Evolutionary conservation across 441 rosid species (phyloP).

Genomic region (Gossypium trilobum): DNA sequence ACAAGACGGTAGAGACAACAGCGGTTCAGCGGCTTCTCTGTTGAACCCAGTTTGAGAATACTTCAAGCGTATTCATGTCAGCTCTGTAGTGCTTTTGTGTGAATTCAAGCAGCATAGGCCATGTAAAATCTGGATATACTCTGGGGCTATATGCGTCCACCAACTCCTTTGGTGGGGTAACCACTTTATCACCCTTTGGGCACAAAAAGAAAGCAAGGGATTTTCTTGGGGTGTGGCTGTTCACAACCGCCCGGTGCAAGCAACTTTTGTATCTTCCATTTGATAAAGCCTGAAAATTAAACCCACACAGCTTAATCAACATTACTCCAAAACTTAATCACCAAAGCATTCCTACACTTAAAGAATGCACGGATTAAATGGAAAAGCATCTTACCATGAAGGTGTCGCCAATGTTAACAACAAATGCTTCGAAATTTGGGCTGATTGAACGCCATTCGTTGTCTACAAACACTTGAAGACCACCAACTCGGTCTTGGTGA

Average conservation of each 20-base stretch:
- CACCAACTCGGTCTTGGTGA: conserved; percentile 87
- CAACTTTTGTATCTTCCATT: conserved; percentile 85
- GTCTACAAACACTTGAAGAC: conserved; percentile 87
- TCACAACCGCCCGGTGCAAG: conserved; percentile 89
- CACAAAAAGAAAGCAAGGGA: conserved; percentile 92
- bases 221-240: conserved; percentile 62
- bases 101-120: conserved; percentile 82
- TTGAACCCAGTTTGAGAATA: conserved; percentile 65
- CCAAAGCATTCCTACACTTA: background rate
- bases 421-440: conserved; percentile 74
- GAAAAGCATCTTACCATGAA: conserved; percentile 56
- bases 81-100: conserved; percentile 96
- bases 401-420: conserved; percentile 93
- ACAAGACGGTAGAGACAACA: background rate
- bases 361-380: background rate
- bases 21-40: conserved; percentile 31
- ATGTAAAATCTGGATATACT: conserved; percentile 80
- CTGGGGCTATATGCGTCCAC: conserved; percentile 41
- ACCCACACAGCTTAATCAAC: no score
- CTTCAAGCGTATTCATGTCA: conserved; percentile 82
- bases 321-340: background rate
- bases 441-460: conserved; percentile 66
- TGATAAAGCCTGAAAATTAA: conserved; percentile 56
- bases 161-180: conserved; percentile 63
- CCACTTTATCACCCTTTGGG: conserved; percentile 66